A percentile compares a stretch with the other conserved stretches of the same genome.
Conservation (phyloP, 805 yeast species). For the Starmera amethionina region DNA sequence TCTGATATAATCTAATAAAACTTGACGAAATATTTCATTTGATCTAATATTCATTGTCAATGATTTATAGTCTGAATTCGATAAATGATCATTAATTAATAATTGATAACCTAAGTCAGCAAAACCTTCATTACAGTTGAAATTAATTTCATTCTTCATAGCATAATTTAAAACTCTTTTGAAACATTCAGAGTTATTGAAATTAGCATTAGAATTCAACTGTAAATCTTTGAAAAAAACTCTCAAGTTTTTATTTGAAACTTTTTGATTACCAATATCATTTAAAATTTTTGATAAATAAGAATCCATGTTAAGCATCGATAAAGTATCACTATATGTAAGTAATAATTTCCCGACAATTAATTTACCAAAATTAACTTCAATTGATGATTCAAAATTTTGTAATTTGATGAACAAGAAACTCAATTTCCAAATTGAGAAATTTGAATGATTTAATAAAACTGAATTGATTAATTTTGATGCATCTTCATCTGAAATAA, state of each 20-base stretch:
- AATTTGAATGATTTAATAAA: conserved; percentile 4
- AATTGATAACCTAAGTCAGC: conserved; percentile 15
- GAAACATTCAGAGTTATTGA: conserved; percentile 12
- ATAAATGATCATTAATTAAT: conserved; percentile 15
- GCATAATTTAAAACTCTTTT: conserved; percentile 17
- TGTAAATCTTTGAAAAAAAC: conserved; percentile 16
- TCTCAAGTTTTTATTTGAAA: conserved; percentile 13
- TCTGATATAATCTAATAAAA: conserved; percentile 15
- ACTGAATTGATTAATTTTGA: conserved; percentile 7
- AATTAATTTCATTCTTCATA: conserved; percentile 9
- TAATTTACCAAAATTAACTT: conserved; percentile 9
- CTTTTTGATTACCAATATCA: conserved; percentile 16
- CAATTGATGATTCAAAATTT: conserved; percentile 12
- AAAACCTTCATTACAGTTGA: conserved; percentile 14
- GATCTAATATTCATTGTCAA: conserved; percentile 17
- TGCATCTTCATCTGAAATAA: conserved; percentile 12
- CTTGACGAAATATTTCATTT: conserved; percentile 20
- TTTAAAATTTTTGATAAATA: conserved; percentile 7
- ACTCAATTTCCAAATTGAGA: conserved; percentile 4
- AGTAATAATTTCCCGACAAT: conserved; percentile 12
- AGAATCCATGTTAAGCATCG: conserved; percentile 7
- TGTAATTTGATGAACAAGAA: conserved; percentile 11
- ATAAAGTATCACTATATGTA: conserved; percentile 11
- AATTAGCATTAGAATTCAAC: conserved; percentile 1
- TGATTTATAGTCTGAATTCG: conserved; percentile 14